A percentile compares a stretch with the other conserved stretches of the same genome.
These are phyloP conservation scores for Hyphodiscus sp. DNA, from an alignment of 2,329 filamentous ascomycete genomes.

Conservation along the genomic window DNA sequence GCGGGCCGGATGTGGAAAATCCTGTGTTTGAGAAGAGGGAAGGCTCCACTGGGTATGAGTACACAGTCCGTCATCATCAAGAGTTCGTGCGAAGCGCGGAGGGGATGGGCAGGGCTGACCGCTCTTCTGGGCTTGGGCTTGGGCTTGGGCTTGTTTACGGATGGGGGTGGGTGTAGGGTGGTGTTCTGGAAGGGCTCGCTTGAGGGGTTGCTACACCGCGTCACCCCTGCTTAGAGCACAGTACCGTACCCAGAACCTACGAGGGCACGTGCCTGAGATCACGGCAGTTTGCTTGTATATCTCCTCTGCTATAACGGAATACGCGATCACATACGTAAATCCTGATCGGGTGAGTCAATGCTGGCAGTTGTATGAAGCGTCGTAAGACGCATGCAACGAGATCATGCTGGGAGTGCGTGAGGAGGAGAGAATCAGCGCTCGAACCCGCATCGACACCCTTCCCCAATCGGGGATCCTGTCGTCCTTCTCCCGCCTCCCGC, in stretches of 20 bases:
- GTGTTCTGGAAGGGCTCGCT: conserved; percentile 2
- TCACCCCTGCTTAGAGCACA: too few species aligned
- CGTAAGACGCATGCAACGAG: neutral
- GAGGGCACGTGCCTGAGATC: too few species aligned
- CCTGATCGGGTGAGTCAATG: too few species aligned
- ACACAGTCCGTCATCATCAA: too few species aligned
- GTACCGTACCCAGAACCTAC: neutral
- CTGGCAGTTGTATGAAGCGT: neutral
- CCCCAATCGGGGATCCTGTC: neutral
- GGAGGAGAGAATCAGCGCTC: neutral
- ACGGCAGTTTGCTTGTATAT: neutral
- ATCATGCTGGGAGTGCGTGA: neutral
- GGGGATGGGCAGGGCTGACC: neutral
- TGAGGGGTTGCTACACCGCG: neutral
- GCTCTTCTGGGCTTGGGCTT: neutral
- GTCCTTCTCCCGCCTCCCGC: conserved; percentile 10
- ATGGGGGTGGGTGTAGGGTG: too few species aligned
- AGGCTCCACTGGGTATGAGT: too few species aligned
- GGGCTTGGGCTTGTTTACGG: neutral
- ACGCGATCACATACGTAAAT: too few species aligned
- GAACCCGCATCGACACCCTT: neutral
- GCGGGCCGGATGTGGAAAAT: too few species aligned
- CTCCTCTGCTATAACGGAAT: neutral
- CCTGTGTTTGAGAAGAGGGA: too few species aligned
- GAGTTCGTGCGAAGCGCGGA: too few species aligned